Evolutionary conservation across 129 eudicot genomes (phyloP).

Genomic region (Flaveria brownii): DNA sequence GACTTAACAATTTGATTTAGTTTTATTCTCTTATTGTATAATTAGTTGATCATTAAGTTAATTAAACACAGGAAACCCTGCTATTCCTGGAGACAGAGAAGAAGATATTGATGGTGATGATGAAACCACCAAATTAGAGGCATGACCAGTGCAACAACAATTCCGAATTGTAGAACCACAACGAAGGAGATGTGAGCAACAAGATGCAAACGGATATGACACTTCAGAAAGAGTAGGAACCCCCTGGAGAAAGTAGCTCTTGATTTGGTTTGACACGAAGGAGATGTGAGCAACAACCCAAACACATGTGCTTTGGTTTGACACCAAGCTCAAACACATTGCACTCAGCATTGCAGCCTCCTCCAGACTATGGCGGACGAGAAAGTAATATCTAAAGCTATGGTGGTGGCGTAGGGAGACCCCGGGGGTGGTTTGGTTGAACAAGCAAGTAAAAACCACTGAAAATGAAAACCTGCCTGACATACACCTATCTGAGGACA

Average conservation of each 20-base stretch:
- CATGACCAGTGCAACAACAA: too few relatives aligned
- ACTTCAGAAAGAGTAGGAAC: too few relatives aligned
- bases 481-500: conserved; percentile 49
- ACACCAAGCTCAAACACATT: conserved; percentile 45
- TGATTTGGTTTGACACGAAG: too few relatives aligned
- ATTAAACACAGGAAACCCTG: conserved; percentile 66
- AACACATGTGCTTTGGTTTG: conserved; percentile 14
- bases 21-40: neutral
- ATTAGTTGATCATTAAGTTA: conserved; percentile 7
- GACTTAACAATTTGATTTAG: neutral
- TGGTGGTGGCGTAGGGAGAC: conserved; percentile 61
- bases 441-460: conserved; percentile 30
- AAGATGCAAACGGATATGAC: too few relatives aligned
- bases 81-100: conserved; percentile 69
- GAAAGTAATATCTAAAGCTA: conserved; percentile 49
- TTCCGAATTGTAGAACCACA: too few relatives aligned
- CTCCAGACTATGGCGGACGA: conserved; percentile 46
- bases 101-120: conserved; percentile 68
- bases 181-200: too few relatives aligned
- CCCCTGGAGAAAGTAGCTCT: too few relatives aligned
- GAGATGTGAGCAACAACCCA: too few relatives aligned
- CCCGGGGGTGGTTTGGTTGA: conserved; percentile 66
- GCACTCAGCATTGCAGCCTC: conserved; percentile 65
- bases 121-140: conserved; percentile 27
- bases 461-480: conserved; percentile 50